Conservation (phyloP, 2,329 filamentous ascomycete genomes). For the Trichoderma polysporum region DNA sequence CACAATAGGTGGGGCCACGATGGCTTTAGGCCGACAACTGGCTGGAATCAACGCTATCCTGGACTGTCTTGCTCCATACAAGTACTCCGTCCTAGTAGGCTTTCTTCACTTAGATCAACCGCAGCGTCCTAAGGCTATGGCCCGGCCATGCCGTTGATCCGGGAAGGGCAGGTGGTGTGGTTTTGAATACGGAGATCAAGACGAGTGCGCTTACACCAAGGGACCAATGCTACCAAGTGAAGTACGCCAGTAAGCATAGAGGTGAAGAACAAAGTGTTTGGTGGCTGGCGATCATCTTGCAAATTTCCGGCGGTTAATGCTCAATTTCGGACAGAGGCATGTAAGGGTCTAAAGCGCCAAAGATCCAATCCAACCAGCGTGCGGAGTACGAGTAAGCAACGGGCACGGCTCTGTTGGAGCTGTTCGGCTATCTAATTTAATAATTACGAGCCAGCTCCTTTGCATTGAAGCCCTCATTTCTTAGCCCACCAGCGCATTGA, state of each 20-base stretch:
- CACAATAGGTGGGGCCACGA: constrained; percentile 19
- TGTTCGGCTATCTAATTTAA: neutral
- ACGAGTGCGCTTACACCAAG: neutral
- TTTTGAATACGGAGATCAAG: constrained; percentile 2
- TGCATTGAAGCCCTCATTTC: neutral
- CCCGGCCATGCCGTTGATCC: neutral
- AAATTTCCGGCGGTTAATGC: constrained; percentile 17
- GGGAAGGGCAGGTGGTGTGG: neutral
- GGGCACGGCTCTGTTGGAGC: too few relatives aligned
- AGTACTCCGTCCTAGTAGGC: neutral
- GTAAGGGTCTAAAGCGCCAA: neutral
- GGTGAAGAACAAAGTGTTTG: neutral
- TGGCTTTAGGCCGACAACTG: constrained; percentile 1
- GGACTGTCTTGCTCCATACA: neutral
- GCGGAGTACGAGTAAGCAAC: neutral
- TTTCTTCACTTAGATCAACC: neutral
- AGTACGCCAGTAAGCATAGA: neutral
- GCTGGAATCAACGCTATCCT: neutral
- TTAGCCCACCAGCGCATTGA: too few relatives aligned
- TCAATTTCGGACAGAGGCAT: constrained; percentile 2
- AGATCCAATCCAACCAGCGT: neutral
- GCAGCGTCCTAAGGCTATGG: neutral
- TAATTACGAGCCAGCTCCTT: neutral
- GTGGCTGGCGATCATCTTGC: neutral
- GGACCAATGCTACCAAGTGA: neutral